Base-by-base conservation (phyloP, 345 rosid species). In the Euclidium syriacum region DNA sequence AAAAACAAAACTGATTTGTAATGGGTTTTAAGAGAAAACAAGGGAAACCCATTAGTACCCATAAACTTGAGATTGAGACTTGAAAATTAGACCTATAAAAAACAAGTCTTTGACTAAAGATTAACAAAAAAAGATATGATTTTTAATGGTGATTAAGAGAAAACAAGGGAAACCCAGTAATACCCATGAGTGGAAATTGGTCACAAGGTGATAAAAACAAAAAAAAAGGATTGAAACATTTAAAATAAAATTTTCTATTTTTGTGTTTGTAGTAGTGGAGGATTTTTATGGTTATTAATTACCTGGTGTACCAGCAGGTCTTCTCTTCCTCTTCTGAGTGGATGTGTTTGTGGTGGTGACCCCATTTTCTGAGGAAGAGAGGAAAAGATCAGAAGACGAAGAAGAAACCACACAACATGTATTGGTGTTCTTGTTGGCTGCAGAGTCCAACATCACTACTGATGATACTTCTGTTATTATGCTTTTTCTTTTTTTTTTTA, bases 241-340 rank as follows among this genome's bases (percentile, higher is more conserved):
- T 3, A 54, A 16, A 56, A 27, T 36, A 22, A 24, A 38, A 47
- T 62, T 15, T 26, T n/a, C n/a, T n/a, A n/a, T n/a, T n/a, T n/a
- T n/a, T n/a, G n/a, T n/a, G n/a, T n/a, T 10, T 24, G 12, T 0
- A 17, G 55, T 32, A 55, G 58, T 46, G 65, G 58, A n/a, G 62
- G 59, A 25, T 47, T 49, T n/a, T n/a, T n/a, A n/a, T n/a, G n/a
- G n/a, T n/a, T 50, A 68, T 67, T 47, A n/a, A 52, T 47, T 76
- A 87, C 95, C 91, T 72, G 95, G 95, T n/a, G 91, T 85, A 54
- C 95, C 95, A 18, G 95, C 95, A 47, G 95, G 91, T 70, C 85
- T 87, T 61, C 95, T 77, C 83, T 81, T 87, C 54, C 91, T 79
- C 64, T 80, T 87, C 56, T 74, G 72, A 73, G 67, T 66, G 76